A percentile compares a stretch with the other conserved stretches of the same genome.
These are phyloP conservation scores for Hymenoscyphus salicellus DNA, from an alignment of 2,329 filamentous ascomycete species.

Conservation along the genomic window DNA sequence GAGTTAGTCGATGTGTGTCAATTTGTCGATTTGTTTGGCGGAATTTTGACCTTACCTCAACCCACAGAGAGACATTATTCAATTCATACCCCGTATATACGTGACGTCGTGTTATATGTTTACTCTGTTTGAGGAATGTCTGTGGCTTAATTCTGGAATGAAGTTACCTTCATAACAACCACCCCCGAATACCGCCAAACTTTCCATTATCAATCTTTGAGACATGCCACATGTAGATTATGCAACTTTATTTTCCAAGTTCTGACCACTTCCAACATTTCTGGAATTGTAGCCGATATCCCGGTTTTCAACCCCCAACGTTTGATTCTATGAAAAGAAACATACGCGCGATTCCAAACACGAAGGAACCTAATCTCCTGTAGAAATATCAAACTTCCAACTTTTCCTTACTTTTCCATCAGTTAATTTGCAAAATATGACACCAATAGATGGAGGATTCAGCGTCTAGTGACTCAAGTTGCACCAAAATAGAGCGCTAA, in stretches of 20 bases:
- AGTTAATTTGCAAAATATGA: neutral
- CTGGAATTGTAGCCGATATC: neutral
- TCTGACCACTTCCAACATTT: neutral
- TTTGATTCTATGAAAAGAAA: neutral
- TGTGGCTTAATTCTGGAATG: neutral
- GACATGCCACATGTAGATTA: no score
- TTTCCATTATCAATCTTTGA: neutral
- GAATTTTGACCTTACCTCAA: neutral
- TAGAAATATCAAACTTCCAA: neutral
- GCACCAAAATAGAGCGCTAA: neutral
- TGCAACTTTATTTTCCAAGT: no score
- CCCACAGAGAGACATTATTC: neutral
- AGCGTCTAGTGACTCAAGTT: constrained; percentile 2
- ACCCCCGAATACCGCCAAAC: neutral
- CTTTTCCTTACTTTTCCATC: neutral
- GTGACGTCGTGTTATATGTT: neutral
- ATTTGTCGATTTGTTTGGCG: neutral
- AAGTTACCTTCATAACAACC: neutral
- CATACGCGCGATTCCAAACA: neutral
- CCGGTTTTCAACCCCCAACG: neutral
- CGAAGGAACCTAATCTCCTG: neutral
- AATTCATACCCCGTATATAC: neutral
- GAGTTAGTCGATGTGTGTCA: neutral
- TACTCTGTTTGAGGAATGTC: constrained; percentile 2
- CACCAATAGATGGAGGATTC: neutral